A percentile compares a stretch with the other conserved stretches of the same genome.
These are phyloP conservation scores for Leccinum sublutescens DNA, from an alignment of 768 basidiomycete species.

Conservation along the genomic window DNA sequence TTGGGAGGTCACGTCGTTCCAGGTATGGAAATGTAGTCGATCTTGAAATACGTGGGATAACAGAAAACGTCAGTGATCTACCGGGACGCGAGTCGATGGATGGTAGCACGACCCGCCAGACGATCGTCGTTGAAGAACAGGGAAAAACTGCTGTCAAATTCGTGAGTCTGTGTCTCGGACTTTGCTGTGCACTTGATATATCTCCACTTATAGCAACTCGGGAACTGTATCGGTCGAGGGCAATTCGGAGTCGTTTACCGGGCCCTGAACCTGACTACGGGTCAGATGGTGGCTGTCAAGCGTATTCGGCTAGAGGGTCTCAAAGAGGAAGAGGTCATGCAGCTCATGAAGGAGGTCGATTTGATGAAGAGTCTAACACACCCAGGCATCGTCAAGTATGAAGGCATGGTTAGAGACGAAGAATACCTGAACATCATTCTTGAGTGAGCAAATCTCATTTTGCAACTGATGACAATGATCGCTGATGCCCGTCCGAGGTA, in stretches of 20 bases:
- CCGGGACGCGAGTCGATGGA: slow-evolving; percentile 60
- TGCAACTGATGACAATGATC: not conserved
- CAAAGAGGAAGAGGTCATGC: slow-evolving; percentile 85
- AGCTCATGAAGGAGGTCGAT: slow-evolving; percentile 93
- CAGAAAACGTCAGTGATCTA: slow-evolving; percentile 63
- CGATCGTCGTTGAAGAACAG: slow-evolving; percentile 75
- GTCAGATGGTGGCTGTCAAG: slow-evolving; percentile 99
- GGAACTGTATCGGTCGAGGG: slow-evolving; percentile 94
- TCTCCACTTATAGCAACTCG: slow-evolving; percentile 71
- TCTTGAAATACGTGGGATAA: slow-evolving; percentile 49
- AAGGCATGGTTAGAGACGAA: slow-evolving; percentile 90
- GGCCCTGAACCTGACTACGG: slow-evolving; percentile 89
- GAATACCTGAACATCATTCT: slow-evolving; percentile 90
- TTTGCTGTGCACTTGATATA: slow-evolving; percentile 9
- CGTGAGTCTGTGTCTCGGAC: slow-evolving; percentile 48
- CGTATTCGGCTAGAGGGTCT: slow-evolving; percentile 88
- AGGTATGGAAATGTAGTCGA: slow-evolving; percentile 76
- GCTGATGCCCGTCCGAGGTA: slow-evolving; percentile 52
- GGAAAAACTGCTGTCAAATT: slow-evolving; percentile 79
- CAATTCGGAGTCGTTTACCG: slow-evolving; percentile 97
- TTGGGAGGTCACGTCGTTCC: slow-evolving; percentile 54
- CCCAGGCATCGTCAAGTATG: slow-evolving; percentile 96
- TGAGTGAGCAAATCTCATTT: slow-evolving; percentile 57
- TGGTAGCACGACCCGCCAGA: slow-evolving; percentile 61
- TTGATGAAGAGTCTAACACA: slow-evolving; percentile 88